These are phyloP conservation scores for Hawksworthiomyces lignivorus DNA, from an alignment of 2,329 filamentous ascomycete genomes.

Conservation along the genomic window DNA sequence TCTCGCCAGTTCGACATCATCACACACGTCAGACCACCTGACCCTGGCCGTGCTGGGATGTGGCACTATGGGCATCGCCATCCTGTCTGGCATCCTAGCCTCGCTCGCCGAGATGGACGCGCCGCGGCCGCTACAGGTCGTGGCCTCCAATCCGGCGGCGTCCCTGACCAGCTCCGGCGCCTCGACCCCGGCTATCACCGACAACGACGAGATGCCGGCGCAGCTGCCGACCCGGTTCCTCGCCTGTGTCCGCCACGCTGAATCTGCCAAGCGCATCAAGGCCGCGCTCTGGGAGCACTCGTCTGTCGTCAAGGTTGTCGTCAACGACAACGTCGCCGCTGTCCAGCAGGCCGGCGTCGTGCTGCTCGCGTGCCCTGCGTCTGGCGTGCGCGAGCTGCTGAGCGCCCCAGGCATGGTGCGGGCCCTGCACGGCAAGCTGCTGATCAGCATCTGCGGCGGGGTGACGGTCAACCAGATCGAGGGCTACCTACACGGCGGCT, in stretches of 20 bases:
- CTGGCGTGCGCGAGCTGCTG: constrained; percentile 63
- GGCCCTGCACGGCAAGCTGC: constrained; percentile 66
- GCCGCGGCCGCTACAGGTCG: constrained; percentile 36
- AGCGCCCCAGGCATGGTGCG: constrained; percentile 58
- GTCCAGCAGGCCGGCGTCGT: constrained; percentile 63
- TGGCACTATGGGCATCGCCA: constrained; percentile 79
- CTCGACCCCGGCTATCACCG: constrained; percentile 34
- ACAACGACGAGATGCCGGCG: constrained; percentile 37
- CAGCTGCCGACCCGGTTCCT: constrained; percentile 68
- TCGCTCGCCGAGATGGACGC: constrained; percentile 52
- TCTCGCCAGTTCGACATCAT: constrained; percentile 3
- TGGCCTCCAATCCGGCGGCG: constrained; percentile 23
- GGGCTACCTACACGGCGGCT: constrained; percentile 51
- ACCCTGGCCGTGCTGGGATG: constrained; percentile 78
- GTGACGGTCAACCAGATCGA: constrained; percentile 64
- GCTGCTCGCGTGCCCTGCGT: constrained; percentile 73
- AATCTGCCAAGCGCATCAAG: constrained; percentile 62
- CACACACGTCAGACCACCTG: constrained; percentile 27
- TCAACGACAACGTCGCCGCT: constrained; percentile 64
- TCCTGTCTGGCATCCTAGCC: constrained; percentile 70
- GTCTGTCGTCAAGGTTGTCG: constrained; percentile 55
- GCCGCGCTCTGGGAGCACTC: constrained; percentile 57
- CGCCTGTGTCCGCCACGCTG: constrained; percentile 67
- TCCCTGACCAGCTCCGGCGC: constrained; percentile 26
- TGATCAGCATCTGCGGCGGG: constrained; percentile 76